Base-by-base conservation (phyloP, 2,329 filamentous ascomycete genomes). In the Trichophyton verrucosum region DNA sequence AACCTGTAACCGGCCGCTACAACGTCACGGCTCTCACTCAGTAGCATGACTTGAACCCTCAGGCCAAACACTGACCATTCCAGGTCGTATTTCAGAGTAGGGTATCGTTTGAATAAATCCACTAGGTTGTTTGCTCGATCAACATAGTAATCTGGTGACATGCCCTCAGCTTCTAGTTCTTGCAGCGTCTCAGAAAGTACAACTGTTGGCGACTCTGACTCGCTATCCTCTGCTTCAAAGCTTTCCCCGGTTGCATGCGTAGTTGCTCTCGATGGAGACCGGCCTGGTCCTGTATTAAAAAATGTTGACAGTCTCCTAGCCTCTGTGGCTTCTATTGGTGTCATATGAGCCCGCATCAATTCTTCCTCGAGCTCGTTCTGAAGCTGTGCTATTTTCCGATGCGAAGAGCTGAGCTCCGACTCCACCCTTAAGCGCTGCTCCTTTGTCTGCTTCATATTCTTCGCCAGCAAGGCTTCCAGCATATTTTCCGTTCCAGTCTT, bases 401-500 rank as follows among this genome's bases (percentile, higher is more conserved):
- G 97, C 24, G 91, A 95, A 40, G 90, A 86, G 71, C 86, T 94
- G 66, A 99, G 80, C 76, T 99, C 94, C 57, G 88, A 87, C 76
- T 99, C 89, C 30, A 91, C 88, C 67, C 83, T 82, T 63, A 82
- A 78, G 51, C 89, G 83, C 71, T 92, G 89, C 63, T 92, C 92
- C 71, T 91, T 95, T 64, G 88, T 88, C 73, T 97, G 92, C 76
- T 97, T 99, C 53, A 89, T 87, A 73, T 95, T 96, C 75, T 99
- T 99, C 51, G 86, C 83, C 72, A 96, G 90, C 65, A 99, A 77
- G 11, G 94, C 94, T 77, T 99, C 94, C 44, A 99, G 80, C 83
- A 99, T 86, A 72, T 99, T 99, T 78, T 99, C 94, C 61, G 92
- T 96, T 20, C 94, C 94, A 68, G 92, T 88, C 74, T 95, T 96